Base-by-base conservation (phyloP, 1,139 yeast genomes). In the Lodderomyces margitis region DNA sequence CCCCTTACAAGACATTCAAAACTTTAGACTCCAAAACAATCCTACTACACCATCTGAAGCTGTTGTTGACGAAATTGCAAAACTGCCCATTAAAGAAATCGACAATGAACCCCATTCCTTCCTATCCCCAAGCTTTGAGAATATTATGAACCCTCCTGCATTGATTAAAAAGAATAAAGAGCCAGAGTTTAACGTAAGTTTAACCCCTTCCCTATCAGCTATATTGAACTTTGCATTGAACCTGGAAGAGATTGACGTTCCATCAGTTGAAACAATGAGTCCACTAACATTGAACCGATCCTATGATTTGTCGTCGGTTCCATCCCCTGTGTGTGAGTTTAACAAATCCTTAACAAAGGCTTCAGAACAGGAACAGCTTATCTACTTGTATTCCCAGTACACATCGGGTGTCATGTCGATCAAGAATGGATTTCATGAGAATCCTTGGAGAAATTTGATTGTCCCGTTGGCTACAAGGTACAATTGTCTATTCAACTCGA, bases 401-500 rank as follows among this genome's bases (percentile, higher is more conserved):
- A 80, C 87, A 0, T 79, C 83, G 43, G 74, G 77, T 9, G 79
- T 81, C 39, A 70, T 81, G 75, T 78, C 84, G 2, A 78, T 81
- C 39, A 80, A 78, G 49, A 78, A 79, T 50, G 86, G 85, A 0
- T 77, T 79, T 0, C 62, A 74, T 5, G 86, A 81, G 47, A 81
- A 82, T 50, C 87, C 87, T 4, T 82, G 88, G 87, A 62, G 83
- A 40, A 70, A 73, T n/a, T 56, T 74, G 36, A 60, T 81, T 38
- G 60, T 81, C 51, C 87, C 87, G 0, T 57, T 79, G 40, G 81
- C 85, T 0, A 53, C 64, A 5, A 63, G 69, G 36, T 73, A 79
- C 51, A 68, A 81, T 0, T 83, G 81, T 17, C 59, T 80, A 46
- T 78, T 75, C 59, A 79, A 80, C 55, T 80, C 86, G 0, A 65